Evolutionary conservation across 1,284 basidiomycete species (phyloP), one percentile per base, ranked within the genome.

Genomic region (Singerocomus inundabilis): DNA sequence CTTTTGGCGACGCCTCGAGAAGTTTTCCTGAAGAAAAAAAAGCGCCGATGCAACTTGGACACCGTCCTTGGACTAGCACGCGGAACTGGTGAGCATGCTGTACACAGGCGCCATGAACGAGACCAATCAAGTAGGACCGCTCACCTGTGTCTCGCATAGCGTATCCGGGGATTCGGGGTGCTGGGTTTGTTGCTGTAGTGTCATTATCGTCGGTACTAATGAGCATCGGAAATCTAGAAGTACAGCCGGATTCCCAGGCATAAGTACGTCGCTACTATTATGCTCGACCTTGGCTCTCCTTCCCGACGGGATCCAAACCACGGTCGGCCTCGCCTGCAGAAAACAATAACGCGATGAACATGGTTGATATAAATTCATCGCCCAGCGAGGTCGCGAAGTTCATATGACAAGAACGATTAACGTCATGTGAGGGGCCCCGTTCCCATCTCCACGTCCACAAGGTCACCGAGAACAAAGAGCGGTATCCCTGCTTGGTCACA

Each of bases 1-100:
- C 53, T 62, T 69, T 62, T 58, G 56, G 45, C 48, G 51, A 52
- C 48, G 46, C 44, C 53, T 49, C 38, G 32, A 65, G 58, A 65
- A 67, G 45, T 2, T 37, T 47, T 8, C 50, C 45, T 35, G 32
- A 29, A 38, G n/a, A 49, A 36, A 59, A 34, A 21, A 21, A 21
- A 21, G 53, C 50, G 53, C 57, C 49, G 28, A 45, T 16, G 44
- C 18, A 39, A 35, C 28, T 26, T 35, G 45, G 32, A 46, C 26
- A 12, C 28, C 49, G 25, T 46, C 38, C n/a, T 21, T 44, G 45
- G 40, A 18, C 25, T 12, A 26, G 38, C 30, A 29, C 25, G 21
- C 3, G 28, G 10, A 31, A 28, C 33, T 37, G 32, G 31, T 12
- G 34, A 41, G 21, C 18, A 13, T 59, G 57, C 48, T 62, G 61